Evolutionary conservation across 805 yeast genomes (phyloP).

Genomic region (Saturnispora gosingensis): DNA sequence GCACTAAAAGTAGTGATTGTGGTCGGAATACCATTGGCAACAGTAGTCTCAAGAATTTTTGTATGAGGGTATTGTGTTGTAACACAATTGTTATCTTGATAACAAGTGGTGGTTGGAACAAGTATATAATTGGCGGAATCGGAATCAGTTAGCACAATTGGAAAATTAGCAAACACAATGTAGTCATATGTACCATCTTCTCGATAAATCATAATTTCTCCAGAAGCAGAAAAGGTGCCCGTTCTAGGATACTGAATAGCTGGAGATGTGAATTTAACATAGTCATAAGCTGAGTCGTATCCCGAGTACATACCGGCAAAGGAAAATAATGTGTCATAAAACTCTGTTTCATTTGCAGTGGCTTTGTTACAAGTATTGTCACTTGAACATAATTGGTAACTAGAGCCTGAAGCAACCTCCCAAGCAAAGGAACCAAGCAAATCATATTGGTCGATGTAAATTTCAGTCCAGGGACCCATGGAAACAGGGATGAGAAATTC

Average conservation of each 20-base stretch:
- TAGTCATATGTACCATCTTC: background rate
- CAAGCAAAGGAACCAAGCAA: slow-evolving; percentile 2
- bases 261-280: slow-evolving; percentile 9
- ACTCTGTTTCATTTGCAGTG: background rate
- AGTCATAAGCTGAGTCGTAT: slow-evolving; percentile 5
- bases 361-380: slow-evolving; percentile 6
- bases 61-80: slow-evolving; percentile 9
- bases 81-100: slow-evolving; percentile 8
- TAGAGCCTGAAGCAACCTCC: slow-evolving; percentile 4
- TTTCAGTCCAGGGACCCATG: slow-evolving; percentile 1
- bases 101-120: slow-evolving; percentile 8
- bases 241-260: slow-evolving; percentile 6
- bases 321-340: slow-evolving; percentile 9
- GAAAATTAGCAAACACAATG: slow-evolving; percentile 2
- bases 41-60: background rate
- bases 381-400: slow-evolving; percentile 5
- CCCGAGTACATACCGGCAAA: slow-evolving; percentile 4
- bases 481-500: slow-evolving; percentile 13
- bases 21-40: background rate
- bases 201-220: background rate
- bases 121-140: slow-evolving; percentile 3
- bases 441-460: slow-evolving; percentile 4
- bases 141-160: slow-evolving; percentile 5
- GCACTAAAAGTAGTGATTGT: slow-evolving; percentile 5
- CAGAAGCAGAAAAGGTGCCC: slow-evolving; percentile 6